These are phyloP conservation scores for Ascosphaera acerosa DNA, from an alignment of 2,329 filamentous ascomycete species.

Conservation along the genomic window DNA sequence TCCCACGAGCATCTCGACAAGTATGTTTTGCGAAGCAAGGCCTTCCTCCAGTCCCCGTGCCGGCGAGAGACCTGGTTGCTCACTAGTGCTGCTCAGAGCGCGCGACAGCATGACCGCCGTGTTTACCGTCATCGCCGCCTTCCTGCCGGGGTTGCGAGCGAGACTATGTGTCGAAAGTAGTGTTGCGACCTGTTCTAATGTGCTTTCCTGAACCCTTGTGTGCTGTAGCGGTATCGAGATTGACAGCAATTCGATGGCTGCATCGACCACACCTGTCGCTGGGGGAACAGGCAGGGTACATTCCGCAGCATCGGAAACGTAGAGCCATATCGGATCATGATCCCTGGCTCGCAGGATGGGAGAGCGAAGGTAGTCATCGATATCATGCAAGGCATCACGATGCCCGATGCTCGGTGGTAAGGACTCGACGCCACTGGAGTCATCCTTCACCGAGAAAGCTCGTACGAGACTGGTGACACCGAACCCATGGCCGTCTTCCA, in stretches of 20 bases:
- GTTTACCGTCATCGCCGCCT: constrained; percentile 77
- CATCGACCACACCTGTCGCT: constrained; percentile 79
- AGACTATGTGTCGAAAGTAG: constrained; percentile 60
- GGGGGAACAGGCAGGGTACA: constrained; percentile 44
- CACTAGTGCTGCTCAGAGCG: too few relatives aligned
- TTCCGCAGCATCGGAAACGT: constrained; percentile 27
- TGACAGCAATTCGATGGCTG: constrained; percentile 79
- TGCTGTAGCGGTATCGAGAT: constrained; percentile 74
- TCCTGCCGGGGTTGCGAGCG: constrained; percentile 66
- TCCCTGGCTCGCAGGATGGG: constrained; percentile 67
- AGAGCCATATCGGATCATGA: constrained; percentile 67
- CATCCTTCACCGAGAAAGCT: constrained; percentile 44
- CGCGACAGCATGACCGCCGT: constrained; percentile 58
- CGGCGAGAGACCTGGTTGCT: too few relatives aligned
- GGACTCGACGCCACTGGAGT: constrained; percentile 40
- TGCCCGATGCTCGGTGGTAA: constrained; percentile 12
- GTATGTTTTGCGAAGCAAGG: constrained; percentile 46
- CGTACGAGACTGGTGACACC: constrained; percentile 68
- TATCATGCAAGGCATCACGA: constrained; percentile 5
- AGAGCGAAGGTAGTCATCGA: constrained; percentile 11
- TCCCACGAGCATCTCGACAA: constrained; percentile 45
- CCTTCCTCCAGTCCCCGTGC: too few relatives aligned
- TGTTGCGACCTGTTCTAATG: constrained; percentile 76
- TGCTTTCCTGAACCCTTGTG: constrained; percentile 82
- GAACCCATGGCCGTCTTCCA: constrained; percentile 83